Evolutionary conservation across 768 basidiomycete genomes (phyloP).

Genomic region (Lyophyllum decastes): DNA sequence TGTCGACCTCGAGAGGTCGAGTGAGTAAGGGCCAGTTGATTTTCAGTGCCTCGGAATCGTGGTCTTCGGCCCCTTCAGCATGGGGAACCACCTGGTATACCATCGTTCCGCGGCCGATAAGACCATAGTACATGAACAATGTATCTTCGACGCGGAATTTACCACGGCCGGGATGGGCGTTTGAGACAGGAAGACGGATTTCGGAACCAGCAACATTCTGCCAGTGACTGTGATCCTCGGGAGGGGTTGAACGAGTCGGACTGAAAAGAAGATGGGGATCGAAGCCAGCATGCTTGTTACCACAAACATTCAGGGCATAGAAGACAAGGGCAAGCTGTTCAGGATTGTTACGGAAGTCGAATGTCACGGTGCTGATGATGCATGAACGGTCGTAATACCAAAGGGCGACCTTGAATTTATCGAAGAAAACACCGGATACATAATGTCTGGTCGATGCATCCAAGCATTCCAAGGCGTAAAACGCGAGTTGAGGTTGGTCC

Average conservation of each 20-base stretch:
- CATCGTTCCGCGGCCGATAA: slow-evolving; percentile 21
- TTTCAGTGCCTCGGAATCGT: slow-evolving; percentile 11
- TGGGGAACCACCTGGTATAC: slow-evolving; percentile 13
- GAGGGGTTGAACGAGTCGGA: background rate
- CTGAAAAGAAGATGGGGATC: background rate
- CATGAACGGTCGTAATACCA: slow-evolving; percentile 29
- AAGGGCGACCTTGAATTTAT: slow-evolving; percentile 16
- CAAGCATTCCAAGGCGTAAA: slow-evolving; percentile 6
- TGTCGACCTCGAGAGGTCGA: slow-evolving; percentile 13
- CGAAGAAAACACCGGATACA: slow-evolving; percentile 21
- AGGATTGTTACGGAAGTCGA: slow-evolving; percentile 20
- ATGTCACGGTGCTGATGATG: slow-evolving; percentile 14
- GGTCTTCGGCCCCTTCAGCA: background rate
- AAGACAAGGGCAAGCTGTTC: slow-evolving; percentile 21
- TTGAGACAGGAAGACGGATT: background rate
- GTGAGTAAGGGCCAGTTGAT: slow-evolving; percentile 13
- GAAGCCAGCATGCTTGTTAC: slow-evolving; percentile 14
- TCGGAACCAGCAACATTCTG: background rate
- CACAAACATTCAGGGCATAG: slow-evolving; percentile 8
- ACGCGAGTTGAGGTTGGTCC: background rate
- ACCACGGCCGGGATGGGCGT: background rate
- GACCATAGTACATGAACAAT: slow-evolving; percentile 14
- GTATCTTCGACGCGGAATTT: slow-evolving; percentile 1
- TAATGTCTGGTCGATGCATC: slow-evolving; percentile 16
- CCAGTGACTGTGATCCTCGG: background rate